Evolutionary conservation across 1,284 basidiomycete species (phyloP).

Genomic region (Tylopilus sp.): DNA sequence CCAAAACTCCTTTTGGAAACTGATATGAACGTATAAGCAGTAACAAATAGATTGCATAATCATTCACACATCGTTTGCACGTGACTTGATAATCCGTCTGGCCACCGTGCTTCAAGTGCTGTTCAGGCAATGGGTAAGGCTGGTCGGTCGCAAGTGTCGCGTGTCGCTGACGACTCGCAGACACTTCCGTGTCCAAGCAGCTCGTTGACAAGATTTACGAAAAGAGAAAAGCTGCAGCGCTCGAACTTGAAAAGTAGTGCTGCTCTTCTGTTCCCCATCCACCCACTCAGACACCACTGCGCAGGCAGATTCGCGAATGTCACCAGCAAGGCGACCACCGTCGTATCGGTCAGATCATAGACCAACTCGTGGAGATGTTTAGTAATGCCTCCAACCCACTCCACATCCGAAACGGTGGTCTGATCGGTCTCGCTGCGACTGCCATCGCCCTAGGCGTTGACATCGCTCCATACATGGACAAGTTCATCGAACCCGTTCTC

Average conservation of each 20-base stretch:
- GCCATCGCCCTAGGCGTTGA: conserved; percentile 94
- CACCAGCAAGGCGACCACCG: conserved; percentile 75
- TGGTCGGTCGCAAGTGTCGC: background rate
- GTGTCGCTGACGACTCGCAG: conserved; percentile 35
- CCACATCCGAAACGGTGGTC: conserved; percentile 89
- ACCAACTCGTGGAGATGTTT: conserved; percentile 93
- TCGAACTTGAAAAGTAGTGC: conserved; percentile 88
- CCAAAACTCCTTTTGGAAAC: background rate
- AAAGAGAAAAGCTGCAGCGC: conserved; percentile 91
- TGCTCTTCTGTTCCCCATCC: conserved; percentile 4
- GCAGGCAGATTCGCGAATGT: conserved; percentile 82
- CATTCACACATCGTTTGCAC: background rate
- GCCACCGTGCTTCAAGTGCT: background rate
- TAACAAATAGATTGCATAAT: background rate
- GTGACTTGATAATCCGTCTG: conserved; percentile 8
- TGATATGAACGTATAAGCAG: background rate
- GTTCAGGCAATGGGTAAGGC: conserved; percentile 18
- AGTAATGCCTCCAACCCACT: conserved; percentile 73
- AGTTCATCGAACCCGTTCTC: conserved; percentile 88
- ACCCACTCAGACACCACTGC: conserved; percentile 15
- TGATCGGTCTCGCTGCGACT: conserved; percentile 94
- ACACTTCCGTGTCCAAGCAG: conserved; percentile 65
- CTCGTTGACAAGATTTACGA: conserved; percentile 89
- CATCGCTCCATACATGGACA: conserved; percentile 89
- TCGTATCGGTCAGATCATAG: conserved; percentile 83